Base-by-base conservation (phyloP, 1,284 basidiomycete genomes). In the Phellopilus nigrolimitatus region DNA sequence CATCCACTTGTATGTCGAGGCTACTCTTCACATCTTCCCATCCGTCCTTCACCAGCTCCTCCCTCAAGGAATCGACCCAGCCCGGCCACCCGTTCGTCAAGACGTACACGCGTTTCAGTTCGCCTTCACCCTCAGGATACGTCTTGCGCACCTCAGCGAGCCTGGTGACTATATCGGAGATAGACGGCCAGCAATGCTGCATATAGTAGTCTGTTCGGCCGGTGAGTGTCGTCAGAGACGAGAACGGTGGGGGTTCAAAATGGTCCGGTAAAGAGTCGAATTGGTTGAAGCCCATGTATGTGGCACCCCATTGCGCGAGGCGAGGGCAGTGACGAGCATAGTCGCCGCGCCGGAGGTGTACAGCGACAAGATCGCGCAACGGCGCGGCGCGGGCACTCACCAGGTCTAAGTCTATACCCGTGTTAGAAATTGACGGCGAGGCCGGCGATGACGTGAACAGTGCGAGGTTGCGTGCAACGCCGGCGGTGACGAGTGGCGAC, bases 321-420 rank as follows among this genome's bases (percentile, higher is more conserved):
- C 76, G 71, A 4, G 68, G 65, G 59, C 84, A 88, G 61, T 85
- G 83, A 0, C 74, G 69, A 28, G 62, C 69, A 62, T 78, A 88
- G 63, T 88, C 85, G 7, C 84, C 85, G 1, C 82, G 70, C 0
- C 84, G 76, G 42, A 87, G 67, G 59, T 88, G 84, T 9, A 88
- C 59, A 0, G 81, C 84, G 25, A 87, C 65, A 12, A 86, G 68
- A 1, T 79, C 80, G 3, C 70, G 61, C 25, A 76, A n/a, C n/a
- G n/a, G n/a, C n/a, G n/a, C n/a, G n/a, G n/a, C n/a, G n/a, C n/a
- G n/a, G n/a, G n/a, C n/a, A n/a, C n/a, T n/a, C n/a, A n/a, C n/a
- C n/a, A n/a, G n/a, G n/a, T n/a, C n/a, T n/a, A n/a, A n/a, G n/a
- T n/a, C n/a, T n/a, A n/a, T n/a, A n/a, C n/a, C 62, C 12, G 31